phyloP scores from a whole-genome alignment of 495 filamentous ascomycete species.

The Aspergillus diversus region DNA sequence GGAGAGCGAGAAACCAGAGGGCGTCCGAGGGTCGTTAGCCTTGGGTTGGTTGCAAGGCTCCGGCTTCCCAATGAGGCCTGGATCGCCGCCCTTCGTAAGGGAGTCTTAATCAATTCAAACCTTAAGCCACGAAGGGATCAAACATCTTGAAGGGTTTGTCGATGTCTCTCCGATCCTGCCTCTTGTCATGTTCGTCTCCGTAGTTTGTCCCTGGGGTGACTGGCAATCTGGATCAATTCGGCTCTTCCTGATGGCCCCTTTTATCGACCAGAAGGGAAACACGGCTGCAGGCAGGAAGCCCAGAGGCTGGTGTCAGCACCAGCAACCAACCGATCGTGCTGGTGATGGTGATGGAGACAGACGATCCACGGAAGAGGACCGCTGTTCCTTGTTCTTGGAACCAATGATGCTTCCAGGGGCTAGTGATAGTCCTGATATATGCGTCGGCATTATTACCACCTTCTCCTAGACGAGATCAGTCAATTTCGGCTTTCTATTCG shows the following conservation, averaged over 20 bases:
- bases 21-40: constrained; percentile 14
- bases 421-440: constrained; percentile 12
- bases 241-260: background rate
- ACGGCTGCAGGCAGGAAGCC: constrained; percentile 20
- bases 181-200: background rate
- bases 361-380: constrained; percentile 31
- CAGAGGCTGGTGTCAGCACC: constrained; percentile 24
- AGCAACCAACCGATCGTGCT: constrained; percentile 24
- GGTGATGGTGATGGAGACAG: constrained; percentile 21
- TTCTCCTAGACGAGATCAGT: background rate
- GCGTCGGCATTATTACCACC: constrained; percentile 11
- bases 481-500: background rate
- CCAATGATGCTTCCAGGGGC: constrained; percentile 24
- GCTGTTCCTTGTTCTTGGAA: constrained; percentile 28
- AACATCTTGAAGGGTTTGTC: background rate
- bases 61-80: constrained; percentile 21
- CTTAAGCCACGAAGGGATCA: constrained; percentile 3
- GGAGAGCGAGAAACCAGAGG: constrained; percentile 8
- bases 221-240: background rate
- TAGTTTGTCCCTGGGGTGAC: background rate
- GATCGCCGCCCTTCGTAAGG: constrained; percentile 26
- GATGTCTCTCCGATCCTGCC: background rate
- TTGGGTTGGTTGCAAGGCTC: constrained; percentile 18
- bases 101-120: constrained; percentile 24
- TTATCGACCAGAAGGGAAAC: constrained; percentile 1